A percentile compares a stretch with the other conserved stretches of the same genome.
phyloP scores from a whole-genome alignment of 352 stramenopile genomes.

The Phytophthora pisi region DNA sequence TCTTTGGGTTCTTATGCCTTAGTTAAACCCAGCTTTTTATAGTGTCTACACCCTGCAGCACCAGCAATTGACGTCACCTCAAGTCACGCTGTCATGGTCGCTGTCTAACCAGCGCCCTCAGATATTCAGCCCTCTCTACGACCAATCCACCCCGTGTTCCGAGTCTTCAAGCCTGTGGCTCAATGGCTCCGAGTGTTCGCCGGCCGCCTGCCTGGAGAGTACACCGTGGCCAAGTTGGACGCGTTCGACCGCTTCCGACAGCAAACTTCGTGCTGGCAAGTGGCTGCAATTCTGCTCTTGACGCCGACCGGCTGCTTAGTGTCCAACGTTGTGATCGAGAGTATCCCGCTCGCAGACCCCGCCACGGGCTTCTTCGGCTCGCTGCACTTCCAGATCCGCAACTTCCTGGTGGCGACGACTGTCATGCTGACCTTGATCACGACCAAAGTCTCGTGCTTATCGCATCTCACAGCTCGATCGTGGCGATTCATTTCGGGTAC shows the following conservation, averaged over 20 bases:
- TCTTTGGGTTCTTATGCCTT: neutral
- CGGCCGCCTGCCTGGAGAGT: slow-evolving; percentile 30
- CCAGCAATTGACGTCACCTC: neutral
- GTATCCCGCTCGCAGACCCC: slow-evolving; percentile 30
- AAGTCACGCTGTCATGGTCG: slow-evolving; percentile 8
- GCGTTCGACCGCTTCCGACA: slow-evolving; percentile 29
- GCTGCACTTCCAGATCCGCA: slow-evolving; percentile 30
- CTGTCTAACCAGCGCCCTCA: slow-evolving; percentile 4
- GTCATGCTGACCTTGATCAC: slow-evolving; percentile 16
- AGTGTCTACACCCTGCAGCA: neutral
- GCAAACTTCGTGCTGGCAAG: neutral
- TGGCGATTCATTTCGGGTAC: slow-evolving; percentile 12
- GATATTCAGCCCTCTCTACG: neutral
- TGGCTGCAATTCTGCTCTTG: slow-evolving; percentile 15
- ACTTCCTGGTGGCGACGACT: slow-evolving; percentile 23
- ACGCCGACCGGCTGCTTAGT: slow-evolving; percentile 21
- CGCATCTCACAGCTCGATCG: slow-evolving; percentile 13
- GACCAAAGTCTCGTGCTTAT: slow-evolving; percentile 30
- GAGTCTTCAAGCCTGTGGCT: neutral
- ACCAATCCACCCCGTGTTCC: neutral
- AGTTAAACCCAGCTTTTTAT: neutral
- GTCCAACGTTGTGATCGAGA: slow-evolving; percentile 29
- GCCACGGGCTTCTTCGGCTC: slow-evolving; percentile 17
- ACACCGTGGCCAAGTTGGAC: slow-evolving; percentile 43
- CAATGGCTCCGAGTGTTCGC: neutral